A percentile compares a stretch with the other conserved stretches of the same genome.
Evolutionary conservation across 2,329 filamentous ascomycete genomes (phyloP).

Genomic region (Didymella pomorum): DNA sequence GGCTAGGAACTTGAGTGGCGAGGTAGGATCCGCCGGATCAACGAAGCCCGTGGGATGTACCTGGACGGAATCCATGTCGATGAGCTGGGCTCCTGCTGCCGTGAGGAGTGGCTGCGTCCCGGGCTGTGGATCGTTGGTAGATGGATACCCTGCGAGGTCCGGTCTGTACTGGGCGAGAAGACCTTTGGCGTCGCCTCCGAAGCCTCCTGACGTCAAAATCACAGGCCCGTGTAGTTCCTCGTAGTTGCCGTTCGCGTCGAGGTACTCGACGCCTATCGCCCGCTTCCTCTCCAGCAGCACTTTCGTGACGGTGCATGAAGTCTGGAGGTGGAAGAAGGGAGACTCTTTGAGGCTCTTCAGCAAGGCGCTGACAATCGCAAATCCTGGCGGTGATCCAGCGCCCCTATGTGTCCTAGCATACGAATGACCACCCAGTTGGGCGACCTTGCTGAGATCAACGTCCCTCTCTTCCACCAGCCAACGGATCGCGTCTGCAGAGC

Average conservation of each 20-base stretch:
- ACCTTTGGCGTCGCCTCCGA: conserved; percentile 68
- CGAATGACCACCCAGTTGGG: conserved; percentile 67
- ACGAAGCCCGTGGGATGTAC: conserved; percentile 72
- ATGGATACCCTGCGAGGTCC: conserved; percentile 66
- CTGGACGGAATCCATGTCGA: conserved; percentile 64
- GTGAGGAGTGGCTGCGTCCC: conserved; percentile 60
- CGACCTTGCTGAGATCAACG: conserved; percentile 66
- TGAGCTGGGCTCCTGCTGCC: conserved; percentile 50
- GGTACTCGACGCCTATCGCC: conserved; percentile 64
- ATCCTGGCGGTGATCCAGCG: conserved; percentile 64
- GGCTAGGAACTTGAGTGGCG: conserved; percentile 67
- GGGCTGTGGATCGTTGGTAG: conserved; percentile 68
- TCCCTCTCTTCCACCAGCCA: conserved; percentile 67
- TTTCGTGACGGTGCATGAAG: conserved; percentile 61
- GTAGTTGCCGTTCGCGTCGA: conserved; percentile 42
- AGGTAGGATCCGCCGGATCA: conserved; percentile 58
- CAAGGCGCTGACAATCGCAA: conserved; percentile 64
- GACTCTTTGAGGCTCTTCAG: conserved; percentile 61
- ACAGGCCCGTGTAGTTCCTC: conserved; percentile 62
- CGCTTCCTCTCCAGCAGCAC: conserved; percentile 51
- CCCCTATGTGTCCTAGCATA: conserved; percentile 66
- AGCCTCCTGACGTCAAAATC: conserved; percentile 68
- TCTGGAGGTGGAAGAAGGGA: conserved; percentile 62
- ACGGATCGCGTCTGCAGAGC: conserved; percentile 60
- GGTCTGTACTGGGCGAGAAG: conserved; percentile 65